Evolutionary conservation across 2,329 filamentous ascomycete species (phyloP).

Genomic region (Aspergillus novofumigatus): DNA sequence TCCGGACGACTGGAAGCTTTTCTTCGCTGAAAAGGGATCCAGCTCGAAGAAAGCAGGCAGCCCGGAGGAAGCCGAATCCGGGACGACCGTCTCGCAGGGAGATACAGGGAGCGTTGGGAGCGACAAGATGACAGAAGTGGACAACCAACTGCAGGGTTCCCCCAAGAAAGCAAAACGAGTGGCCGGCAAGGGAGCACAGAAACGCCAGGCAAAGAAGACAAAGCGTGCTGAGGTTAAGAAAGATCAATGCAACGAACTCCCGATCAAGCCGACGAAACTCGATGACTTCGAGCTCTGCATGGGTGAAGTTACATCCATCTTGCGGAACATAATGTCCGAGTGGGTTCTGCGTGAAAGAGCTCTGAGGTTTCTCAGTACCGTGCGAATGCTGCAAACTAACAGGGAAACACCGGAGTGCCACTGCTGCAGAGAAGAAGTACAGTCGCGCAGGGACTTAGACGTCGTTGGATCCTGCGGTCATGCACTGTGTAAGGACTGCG

Average conservation of each 20-base stretch:
- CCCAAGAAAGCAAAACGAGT: neutral
- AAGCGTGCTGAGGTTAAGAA: neutral
- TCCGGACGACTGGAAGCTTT: conserved; percentile 27
- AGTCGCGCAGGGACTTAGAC: conserved; percentile 28
- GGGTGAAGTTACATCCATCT: conserved; percentile 13
- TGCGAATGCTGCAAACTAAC: conserved; percentile 17
- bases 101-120: neutral
- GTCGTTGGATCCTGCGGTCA: conserved; percentile 52
- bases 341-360: conserved; percentile 19
- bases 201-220: neutral
- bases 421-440: conserved; percentile 25
- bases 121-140: neutral
- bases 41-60: neutral
- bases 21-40: conserved; percentile 15
- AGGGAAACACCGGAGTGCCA: conserved; percentile 23
- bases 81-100: neutral
- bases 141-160: neutral
- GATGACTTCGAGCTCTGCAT: conserved; percentile 16
- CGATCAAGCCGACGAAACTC: conserved; percentile 11
- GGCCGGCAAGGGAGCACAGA: neutral
- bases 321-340: conserved; percentile 19
- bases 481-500: conserved; percentile 44
- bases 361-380: conserved; percentile 20
- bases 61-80: neutral
- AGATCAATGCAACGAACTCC: neutral